These are phyloP conservation scores for Podochytrium sp. DNA, from an alignment of 192 early-diverging fungal genomes.

Conservation along the genomic window DNA sequence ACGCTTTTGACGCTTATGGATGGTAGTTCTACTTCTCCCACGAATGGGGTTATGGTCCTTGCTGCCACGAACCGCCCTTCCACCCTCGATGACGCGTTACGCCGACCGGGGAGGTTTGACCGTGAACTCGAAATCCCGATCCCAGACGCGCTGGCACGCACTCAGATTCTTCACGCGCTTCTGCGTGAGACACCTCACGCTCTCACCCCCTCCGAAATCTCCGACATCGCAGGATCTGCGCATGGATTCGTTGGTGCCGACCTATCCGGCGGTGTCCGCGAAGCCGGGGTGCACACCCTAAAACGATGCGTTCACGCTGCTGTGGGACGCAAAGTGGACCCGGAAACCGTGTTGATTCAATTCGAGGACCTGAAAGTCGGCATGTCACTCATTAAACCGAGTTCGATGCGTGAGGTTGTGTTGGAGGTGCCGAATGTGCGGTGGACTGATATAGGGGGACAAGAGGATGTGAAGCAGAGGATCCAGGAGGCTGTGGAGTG, in stretches of 20 bases:
- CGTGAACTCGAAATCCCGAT: constrained; percentile 95
- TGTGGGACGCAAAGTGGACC: background rate
- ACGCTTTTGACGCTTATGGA: constrained; percentile 96
- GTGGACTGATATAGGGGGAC: constrained; percentile 96
- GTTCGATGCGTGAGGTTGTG: constrained; percentile 83
- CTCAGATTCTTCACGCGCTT: constrained; percentile 73
- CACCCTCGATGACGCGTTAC: constrained; percentile 83
- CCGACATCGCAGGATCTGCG: constrained; percentile 60
- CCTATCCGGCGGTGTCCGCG: constrained; percentile 80
- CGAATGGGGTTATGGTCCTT: constrained; percentile 72
- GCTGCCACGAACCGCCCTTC: constrained; percentile 94
- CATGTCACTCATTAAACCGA: constrained; percentile 60
- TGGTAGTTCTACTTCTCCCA: constrained; percentile 41
- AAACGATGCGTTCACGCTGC: constrained; percentile 28
- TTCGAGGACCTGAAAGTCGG: constrained; percentile 58
- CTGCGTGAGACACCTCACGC: constrained; percentile 71
- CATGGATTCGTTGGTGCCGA: constrained; percentile 99
- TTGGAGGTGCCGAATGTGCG: constrained; percentile 91
- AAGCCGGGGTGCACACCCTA: constrained; percentile 85
- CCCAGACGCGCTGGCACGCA: constrained; percentile 69
- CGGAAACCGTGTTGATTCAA: constrained; percentile 48
- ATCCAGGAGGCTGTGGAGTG: constrained; percentile 96
- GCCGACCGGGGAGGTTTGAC: constrained; percentile 94
- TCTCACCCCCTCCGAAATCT: constrained; percentile 63
- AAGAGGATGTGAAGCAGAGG: constrained; percentile 86